phyloP scores from a whole-genome alignment of 495 filamentous ascomycete species.

The Xylaria sp. region DNA sequence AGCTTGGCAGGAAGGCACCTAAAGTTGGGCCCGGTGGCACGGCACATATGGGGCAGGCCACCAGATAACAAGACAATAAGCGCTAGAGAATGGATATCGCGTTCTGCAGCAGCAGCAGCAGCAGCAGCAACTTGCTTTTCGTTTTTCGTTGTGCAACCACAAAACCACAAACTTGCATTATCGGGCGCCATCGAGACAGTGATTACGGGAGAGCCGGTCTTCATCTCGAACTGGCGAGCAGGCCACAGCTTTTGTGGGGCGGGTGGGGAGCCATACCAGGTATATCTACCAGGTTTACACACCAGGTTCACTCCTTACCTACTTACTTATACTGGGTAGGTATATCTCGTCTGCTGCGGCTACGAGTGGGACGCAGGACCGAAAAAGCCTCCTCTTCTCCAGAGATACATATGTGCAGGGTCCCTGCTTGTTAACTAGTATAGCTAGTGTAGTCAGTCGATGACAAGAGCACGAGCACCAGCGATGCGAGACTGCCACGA shows the following conservation, averaged over 20 bases:
- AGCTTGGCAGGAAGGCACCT: slow-evolving; percentile 69
- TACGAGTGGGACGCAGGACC: background rate
- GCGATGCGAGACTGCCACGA: slow-evolving; percentile 3
- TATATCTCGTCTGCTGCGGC: background rate
- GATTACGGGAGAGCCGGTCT: background rate
- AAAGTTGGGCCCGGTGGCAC: slow-evolving; percentile 35
- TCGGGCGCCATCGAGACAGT: background rate
- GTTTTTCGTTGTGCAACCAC: background rate
- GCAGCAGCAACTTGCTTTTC: too few relatives aligned
- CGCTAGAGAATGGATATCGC: background rate
- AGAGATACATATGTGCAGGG: slow-evolving; percentile 11
- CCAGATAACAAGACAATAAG: slow-evolving; percentile 2
- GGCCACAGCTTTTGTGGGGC: too few relatives aligned
- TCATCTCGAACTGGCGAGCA: background rate
- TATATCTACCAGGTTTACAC: too few relatives aligned
- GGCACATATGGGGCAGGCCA: slow-evolving; percentile 7
- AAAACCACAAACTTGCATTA: background rate
- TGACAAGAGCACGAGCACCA: slow-evolving; percentile 1
- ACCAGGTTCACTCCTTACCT: too few relatives aligned
- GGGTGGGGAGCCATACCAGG: background rate
- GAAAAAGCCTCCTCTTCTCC: slow-evolving; percentile 7
- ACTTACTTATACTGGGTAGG: too few relatives aligned
- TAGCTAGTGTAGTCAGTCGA: background rate
- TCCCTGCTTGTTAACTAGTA: background rate
- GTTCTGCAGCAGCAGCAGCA: background rate